phyloP scores from a whole-genome alignment of 331 rosid genomes.

The Dryas integrifolia region DNA sequence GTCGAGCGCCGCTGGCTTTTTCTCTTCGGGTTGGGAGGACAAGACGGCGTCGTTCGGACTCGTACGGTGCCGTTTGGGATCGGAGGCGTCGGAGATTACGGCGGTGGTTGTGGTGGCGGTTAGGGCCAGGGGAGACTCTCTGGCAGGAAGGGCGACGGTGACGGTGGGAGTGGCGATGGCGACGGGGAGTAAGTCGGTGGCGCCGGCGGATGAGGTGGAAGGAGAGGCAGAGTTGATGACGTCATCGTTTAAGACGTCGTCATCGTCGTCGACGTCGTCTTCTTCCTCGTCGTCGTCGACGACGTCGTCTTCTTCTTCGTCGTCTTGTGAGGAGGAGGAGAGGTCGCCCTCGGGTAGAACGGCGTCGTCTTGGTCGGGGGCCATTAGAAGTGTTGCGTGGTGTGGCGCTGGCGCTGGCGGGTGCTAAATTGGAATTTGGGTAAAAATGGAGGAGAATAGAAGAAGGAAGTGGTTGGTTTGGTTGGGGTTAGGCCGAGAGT shows the following conservation, averaged over 20 bases:
- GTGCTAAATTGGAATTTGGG: background rate
- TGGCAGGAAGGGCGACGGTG: slow-evolving; percentile 39
- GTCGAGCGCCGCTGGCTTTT: slow-evolving; percentile 26
- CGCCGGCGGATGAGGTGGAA: slow-evolving; percentile 31
- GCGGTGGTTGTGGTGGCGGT: background rate
- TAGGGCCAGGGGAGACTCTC: slow-evolving; percentile 2
- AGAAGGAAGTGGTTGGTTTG: background rate
- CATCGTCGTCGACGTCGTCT: slow-evolving; percentile 27
- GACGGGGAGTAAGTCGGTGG: slow-evolving; percentile 24
- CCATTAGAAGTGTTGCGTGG: slow-evolving; percentile 32
- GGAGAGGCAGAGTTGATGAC: slow-evolving; percentile 35
- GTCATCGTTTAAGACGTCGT: slow-evolving; percentile 36
- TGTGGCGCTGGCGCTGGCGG: background rate
- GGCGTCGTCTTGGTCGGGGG: slow-evolving; percentile 64
- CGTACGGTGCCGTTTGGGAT: slow-evolving; percentile 5
- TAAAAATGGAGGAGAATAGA: background rate
- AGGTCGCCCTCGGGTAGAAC: slow-evolving; percentile 61
- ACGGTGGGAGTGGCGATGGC: slow-evolving; percentile 28
- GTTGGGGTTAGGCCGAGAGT: background rate
- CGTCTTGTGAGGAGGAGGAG: slow-evolving; percentile 62
- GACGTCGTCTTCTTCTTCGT: slow-evolving; percentile 62
- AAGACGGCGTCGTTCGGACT: slow-evolving; percentile 10
- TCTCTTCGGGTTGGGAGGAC: slow-evolving; percentile 28
- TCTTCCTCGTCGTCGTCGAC: slow-evolving; percentile 52
- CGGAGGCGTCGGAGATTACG: slow-evolving; percentile 4